A percentile compares a stretch with the other conserved stretches of the same genome.
Evolutionary conservation across 2,329 filamentous ascomycete species (phyloP).

Genomic region (Whalleya microplaca): DNA sequence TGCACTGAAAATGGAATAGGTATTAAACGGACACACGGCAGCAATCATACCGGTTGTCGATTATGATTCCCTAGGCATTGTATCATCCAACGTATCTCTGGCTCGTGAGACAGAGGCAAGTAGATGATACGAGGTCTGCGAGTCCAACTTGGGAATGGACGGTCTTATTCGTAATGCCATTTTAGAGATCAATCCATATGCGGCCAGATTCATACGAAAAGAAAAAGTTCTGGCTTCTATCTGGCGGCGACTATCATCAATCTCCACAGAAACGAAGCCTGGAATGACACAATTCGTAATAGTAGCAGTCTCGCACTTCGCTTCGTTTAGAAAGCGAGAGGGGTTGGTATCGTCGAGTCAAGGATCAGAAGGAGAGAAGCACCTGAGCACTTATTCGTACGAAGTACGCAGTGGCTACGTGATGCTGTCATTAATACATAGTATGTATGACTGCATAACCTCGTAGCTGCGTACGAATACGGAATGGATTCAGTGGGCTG

Average conservation of each 20-base stretch:
- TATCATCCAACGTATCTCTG: conserved; percentile 5
- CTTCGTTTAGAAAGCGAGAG: conserved; percentile 9
- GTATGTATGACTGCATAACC: neutral
- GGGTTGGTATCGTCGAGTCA: conserved; percentile 4
- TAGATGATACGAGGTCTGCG: neutral
- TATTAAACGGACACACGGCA: neutral
- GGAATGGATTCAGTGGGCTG: neutral
- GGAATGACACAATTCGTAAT: conserved; percentile 19
- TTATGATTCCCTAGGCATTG: conserved; percentile 5
- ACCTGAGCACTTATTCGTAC: neutral
- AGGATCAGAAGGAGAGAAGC: neutral
- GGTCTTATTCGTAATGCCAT: neutral
- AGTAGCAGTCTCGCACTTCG: conserved; percentile 8
- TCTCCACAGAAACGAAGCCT: conserved; percentile 12
- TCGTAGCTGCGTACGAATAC: neutral
- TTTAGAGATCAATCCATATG: neutral
- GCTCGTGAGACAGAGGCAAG: neutral
- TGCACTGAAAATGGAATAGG: conserved; percentile 2
- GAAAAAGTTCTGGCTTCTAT: neutral
- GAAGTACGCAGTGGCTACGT: neutral
- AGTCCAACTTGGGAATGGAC: neutral
- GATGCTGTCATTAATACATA: neutral
- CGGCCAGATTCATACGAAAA: neutral
- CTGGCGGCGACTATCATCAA: neutral
- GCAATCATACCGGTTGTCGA: conserved; percentile 5